A percentile compares a stretch with the other conserved stretches of the same genome.
These are phyloP conservation scores for Excoecaria agallocha DNA, from an alignment of 345 rosid species.

Conservation along the genomic window DNA sequence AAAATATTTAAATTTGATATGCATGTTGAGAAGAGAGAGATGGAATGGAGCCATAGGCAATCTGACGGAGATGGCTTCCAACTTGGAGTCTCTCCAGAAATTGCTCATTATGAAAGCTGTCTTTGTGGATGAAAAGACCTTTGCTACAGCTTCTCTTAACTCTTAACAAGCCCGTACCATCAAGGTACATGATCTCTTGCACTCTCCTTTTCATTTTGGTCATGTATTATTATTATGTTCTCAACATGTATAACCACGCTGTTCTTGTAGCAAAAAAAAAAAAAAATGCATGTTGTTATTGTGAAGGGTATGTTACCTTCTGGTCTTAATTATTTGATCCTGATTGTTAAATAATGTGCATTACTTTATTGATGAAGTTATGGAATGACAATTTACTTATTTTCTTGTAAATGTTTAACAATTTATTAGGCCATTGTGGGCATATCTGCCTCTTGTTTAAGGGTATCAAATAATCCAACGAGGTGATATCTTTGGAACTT, in stretches of 20 bases:
- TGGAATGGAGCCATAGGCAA: constrained; percentile 84
- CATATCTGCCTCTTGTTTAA: not conserved
- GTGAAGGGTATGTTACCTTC: not conserved
- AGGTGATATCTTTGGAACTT: not conserved
- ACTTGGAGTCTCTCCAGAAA: constrained; percentile 83
- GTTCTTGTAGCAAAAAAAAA: not conserved
- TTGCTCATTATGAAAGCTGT: constrained; percentile 86
- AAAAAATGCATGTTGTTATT: too few species aligned
- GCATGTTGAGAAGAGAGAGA: constrained; percentile 36
- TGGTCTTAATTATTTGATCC: not conserved
- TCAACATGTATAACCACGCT: not conserved
- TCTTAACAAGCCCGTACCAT: constrained; percentile 90
- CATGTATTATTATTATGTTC: too few species aligned
- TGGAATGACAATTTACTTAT: not conserved
- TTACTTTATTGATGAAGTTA: not conserved
- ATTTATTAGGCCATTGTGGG: not conserved
- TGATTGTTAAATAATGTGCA: not conserved
- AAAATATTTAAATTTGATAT: too few species aligned
- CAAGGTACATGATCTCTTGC: constrained; percentile 45
- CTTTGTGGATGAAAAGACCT: constrained; percentile 86
- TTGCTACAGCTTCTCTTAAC: constrained; percentile 76
- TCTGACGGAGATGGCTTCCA: constrained; percentile 77
- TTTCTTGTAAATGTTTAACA: not conserved
- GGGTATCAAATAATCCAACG: not conserved
- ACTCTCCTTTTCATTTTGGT: not conserved